phyloP scores from a whole-genome alignment of 73 alveolate species.

The Halteria grandinella region DNA sequence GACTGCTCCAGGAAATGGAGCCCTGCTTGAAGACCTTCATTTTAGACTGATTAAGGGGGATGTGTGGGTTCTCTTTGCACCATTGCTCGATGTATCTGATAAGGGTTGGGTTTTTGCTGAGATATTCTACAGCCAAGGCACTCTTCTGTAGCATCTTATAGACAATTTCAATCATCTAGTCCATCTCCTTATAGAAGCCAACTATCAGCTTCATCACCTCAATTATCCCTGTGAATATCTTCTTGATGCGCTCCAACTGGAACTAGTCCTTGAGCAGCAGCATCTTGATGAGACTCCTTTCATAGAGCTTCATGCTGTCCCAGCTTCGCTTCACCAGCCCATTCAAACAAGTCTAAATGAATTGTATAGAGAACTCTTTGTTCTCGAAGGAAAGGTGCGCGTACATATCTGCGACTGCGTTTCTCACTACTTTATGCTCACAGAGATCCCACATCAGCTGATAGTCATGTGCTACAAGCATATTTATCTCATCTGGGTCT shows the following conservation, averaged over 20 bases:
- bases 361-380: slow-evolving; percentile 19
- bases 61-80: slow-evolving; percentile 44
- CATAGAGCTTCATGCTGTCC: slow-evolving; percentile 23
- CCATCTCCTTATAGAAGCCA: slow-evolving; percentile 39
- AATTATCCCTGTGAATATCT: not conserved
- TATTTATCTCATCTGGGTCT: slow-evolving; percentile 7
- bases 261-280: slow-evolving; percentile 11
- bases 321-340: not conserved
- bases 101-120: not conserved
- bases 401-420: slow-evolving; percentile 47
- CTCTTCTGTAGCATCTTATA: slow-evolving; percentile 33
- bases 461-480: slow-evolving; percentile 11
- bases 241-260: slow-evolving; percentile 19
- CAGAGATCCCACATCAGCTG: slow-evolving; percentile 26
- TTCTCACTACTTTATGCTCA: slow-evolving; percentile 37
- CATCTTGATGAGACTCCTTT: slow-evolving; percentile 38
- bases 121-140: not conserved
- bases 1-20: slow-evolving; percentile 22
- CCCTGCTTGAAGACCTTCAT: slow-evolving; percentile 44
- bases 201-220: slow-evolving; percentile 41
- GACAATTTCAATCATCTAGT: slow-evolving; percentile 45
- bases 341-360: slow-evolving; percentile 3
- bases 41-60: slow-evolving; percentile 42
- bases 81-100: slow-evolving; percentile 34
- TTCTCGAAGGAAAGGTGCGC: slow-evolving; percentile 57